phyloP scores from a whole-genome alignment of 306 rosid species.

The Geum urbanum region DNA sequence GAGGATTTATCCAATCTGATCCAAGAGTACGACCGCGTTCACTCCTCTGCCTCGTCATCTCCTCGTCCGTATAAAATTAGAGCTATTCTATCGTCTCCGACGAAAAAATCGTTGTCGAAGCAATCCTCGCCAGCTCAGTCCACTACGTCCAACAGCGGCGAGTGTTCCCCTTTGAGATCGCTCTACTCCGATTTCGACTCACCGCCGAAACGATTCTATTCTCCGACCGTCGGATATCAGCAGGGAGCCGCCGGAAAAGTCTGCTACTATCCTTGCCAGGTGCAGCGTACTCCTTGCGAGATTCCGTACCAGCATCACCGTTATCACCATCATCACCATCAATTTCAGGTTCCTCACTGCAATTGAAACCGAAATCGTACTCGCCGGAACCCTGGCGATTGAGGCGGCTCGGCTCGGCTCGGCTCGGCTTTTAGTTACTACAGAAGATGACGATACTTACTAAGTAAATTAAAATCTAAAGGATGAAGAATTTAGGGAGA shows the following conservation, averaged over 20 bases:
- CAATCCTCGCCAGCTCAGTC: slow-evolving; percentile 50
- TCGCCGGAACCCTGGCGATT: not conserved
- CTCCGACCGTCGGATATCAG: slow-evolving; percentile 30
- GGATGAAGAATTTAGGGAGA: not conserved
- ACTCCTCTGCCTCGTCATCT: slow-evolving; percentile 29
- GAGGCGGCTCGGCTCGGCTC: no score
- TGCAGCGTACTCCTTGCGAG: slow-evolving; percentile 35
- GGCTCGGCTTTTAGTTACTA: no score
- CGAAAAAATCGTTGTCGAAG: slow-evolving; percentile 32
- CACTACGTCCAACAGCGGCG: slow-evolving; percentile 32
- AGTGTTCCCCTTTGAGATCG: slow-evolving; percentile 33
- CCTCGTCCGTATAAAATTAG: slow-evolving; percentile 56
- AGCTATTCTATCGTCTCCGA: slow-evolving; percentile 51
- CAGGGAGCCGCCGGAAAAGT: slow-evolving; percentile 34
- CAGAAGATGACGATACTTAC: slow-evolving; percentile 10
- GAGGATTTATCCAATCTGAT: slow-evolving; percentile 65
- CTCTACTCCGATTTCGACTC: slow-evolving; percentile 32
- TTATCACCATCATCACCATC: slow-evolving; percentile 8
- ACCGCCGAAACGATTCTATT: slow-evolving; percentile 16
- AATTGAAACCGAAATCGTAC: slow-evolving; percentile 11
- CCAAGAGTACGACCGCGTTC: slow-evolving; percentile 58
- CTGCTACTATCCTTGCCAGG: slow-evolving; percentile 28
- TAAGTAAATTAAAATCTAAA: not conserved
- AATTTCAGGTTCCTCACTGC: slow-evolving; percentile 9
- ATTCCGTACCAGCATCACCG: slow-evolving; percentile 16